These are phyloP conservation scores for Penicillium manginii DNA, from an alignment of 495 filamentous ascomycete genomes.

Conservation along the genomic window DNA sequence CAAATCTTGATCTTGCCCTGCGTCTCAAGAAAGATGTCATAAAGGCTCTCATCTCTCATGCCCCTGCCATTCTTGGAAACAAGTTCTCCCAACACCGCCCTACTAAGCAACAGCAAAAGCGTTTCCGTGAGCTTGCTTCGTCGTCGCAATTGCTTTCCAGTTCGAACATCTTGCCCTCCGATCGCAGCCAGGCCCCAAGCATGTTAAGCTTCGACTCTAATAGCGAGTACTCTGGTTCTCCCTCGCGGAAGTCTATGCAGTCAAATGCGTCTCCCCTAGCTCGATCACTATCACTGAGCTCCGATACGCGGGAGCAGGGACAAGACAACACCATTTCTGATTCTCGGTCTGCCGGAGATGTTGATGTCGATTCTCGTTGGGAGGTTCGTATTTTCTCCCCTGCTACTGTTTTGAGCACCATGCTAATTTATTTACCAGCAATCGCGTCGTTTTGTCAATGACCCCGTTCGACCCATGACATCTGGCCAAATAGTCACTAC, in stretches of 20 bases:
- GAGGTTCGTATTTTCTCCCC: slow-evolving; percentile 31
- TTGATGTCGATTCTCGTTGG: slow-evolving; percentile 49
- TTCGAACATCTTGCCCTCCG: slow-evolving; percentile 51
- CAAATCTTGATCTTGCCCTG: slow-evolving; percentile 91
- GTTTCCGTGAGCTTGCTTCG: slow-evolving; percentile 76
- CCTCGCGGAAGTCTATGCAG: slow-evolving; percentile 42
- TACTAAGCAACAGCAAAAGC: slow-evolving; percentile 73
- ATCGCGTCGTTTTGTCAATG: slow-evolving; percentile 45
- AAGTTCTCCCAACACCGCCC: slow-evolving; percentile 90
- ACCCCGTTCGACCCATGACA: slow-evolving; percentile 39
- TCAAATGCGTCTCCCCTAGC: slow-evolving; percentile 44
- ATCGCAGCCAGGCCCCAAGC: slow-evolving; percentile 32
- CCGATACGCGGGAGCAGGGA: slow-evolving; percentile 36
- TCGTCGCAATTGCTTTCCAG: slow-evolving; percentile 51
- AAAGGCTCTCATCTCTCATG: slow-evolving; percentile 90
- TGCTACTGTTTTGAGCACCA: neutral
- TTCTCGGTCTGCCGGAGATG: slow-evolving; percentile 43
- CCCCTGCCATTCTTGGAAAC: slow-evolving; percentile 95
- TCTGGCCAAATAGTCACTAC: slow-evolving; percentile 37
- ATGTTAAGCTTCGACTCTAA: slow-evolving; percentile 44
- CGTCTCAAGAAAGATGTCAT: slow-evolving; percentile 93
- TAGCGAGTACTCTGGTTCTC: slow-evolving; percentile 43
- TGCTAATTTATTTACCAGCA: slow-evolving; percentile 35
- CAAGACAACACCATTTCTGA: slow-evolving; percentile 30
- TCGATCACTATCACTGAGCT: slow-evolving; percentile 43